Conservation (phyloP, 169 alveolate species). For the Amoebophrya sp. region DNA sequence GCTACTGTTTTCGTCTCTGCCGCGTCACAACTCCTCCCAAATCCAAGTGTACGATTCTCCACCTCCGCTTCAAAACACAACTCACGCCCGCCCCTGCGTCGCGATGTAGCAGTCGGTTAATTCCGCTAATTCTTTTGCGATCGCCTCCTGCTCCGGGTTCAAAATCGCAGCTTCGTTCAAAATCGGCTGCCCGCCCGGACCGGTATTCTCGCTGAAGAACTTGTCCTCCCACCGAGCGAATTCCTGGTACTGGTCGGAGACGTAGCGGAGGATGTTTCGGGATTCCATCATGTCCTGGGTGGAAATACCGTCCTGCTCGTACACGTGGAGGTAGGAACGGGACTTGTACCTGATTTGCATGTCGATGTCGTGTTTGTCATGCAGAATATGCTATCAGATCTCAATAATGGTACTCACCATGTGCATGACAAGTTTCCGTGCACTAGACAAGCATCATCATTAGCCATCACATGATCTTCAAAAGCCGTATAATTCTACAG, state of each 20-base stretch:
- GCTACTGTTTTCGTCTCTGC: too few relatives aligned
- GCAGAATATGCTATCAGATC: too few relatives aligned
- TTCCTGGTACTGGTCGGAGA: slow-evolving; percentile 31
- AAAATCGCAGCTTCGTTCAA: not conserved
- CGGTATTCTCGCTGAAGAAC: not conserved
- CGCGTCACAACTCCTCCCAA: too few relatives aligned
- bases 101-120: not conserved
- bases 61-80: too few relatives aligned
- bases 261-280: slow-evolving; percentile 14
- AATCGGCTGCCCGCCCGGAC: not conserved
- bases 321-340: slow-evolving; percentile 23
- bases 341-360: not conserved
- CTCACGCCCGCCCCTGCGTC: not conserved
- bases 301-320: slow-evolving; percentile 32
- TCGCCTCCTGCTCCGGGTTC: not conserved
- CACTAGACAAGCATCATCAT: too few relatives aligned
- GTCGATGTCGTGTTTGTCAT: too few relatives aligned
- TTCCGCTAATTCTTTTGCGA: not conserved
- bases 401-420: too few relatives aligned
- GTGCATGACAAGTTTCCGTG: too few relatives aligned
- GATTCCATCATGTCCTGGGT: slow-evolving; percentile 29
- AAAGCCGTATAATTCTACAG: not conserved
- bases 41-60: too few relatives aligned
- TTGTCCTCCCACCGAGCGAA: slow-evolving; percentile 31
- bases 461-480: too few relatives aligned